These are phyloP conservation scores for Cercospora sp. DNA, from an alignment of 2,329 filamentous ascomycete species.

Conservation along the genomic window DNA sequence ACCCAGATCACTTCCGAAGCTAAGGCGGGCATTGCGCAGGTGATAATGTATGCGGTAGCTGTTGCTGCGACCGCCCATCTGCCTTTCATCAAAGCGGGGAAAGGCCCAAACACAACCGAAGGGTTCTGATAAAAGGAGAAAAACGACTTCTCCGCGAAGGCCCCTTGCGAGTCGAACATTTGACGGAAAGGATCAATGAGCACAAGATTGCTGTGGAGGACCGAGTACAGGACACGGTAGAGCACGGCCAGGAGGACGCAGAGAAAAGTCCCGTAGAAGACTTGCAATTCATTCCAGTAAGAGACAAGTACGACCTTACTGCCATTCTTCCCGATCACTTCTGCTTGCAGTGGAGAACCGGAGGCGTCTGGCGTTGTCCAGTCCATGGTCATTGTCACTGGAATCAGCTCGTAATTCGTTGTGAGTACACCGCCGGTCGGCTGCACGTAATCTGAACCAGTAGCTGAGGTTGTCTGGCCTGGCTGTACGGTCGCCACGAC, in stretches of 20 bases:
- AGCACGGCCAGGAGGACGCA: conserved; percentile 23
- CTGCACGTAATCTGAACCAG: not conserved
- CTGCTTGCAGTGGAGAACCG: not conserved
- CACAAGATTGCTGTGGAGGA: conserved; percentile 22
- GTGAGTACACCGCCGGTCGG: not conserved
- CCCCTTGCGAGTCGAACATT: conserved; percentile 18
- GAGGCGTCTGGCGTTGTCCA: not conserved
- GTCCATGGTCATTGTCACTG: not conserved
- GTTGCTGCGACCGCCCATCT: not conserved
- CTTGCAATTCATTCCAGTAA: conserved; percentile 12
- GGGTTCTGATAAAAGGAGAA: conserved; percentile 26
- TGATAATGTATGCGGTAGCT: conserved; percentile 3
- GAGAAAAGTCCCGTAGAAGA: conserved; percentile 25
- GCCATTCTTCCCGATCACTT: not conserved
- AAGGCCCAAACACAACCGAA: not conserved
- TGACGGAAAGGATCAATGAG: conserved; percentile 28
- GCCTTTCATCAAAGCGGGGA: not conserved
- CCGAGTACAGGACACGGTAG: conserved; percentile 25
- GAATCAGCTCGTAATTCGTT: not conserved
- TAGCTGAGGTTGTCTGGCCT: not conserved
- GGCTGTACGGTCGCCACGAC: not conserved
- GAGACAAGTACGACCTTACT: not conserved
- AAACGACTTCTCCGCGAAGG: conserved; percentile 20
- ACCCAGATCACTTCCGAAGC: conserved; percentile 20
- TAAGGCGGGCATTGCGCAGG: conserved; percentile 14